phyloP scores from a whole-genome alignment of 768 basidiomycete species.

The Suillus discolor region DNA sequence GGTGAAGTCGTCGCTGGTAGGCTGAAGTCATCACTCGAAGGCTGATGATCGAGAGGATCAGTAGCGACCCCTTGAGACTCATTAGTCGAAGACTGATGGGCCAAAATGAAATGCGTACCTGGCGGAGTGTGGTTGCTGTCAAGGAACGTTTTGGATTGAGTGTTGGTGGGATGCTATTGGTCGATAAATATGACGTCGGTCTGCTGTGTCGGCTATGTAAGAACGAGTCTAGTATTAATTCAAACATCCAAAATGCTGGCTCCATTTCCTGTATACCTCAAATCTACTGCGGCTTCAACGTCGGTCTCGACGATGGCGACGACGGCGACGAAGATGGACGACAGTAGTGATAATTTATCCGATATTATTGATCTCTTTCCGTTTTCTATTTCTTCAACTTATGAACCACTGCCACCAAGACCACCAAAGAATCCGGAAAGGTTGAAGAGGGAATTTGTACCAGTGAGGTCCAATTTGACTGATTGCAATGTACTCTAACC shows the following conservation, averaged over 20 bases:
- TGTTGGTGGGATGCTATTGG: neutral
- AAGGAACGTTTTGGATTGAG: no score
- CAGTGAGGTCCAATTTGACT: neutral
- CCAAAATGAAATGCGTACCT: no score
- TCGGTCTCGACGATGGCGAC: neutral
- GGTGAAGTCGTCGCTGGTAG: no score
- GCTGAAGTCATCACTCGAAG: no score
- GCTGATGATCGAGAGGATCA: no score
- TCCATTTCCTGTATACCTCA: neutral
- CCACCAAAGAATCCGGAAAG: constrained; percentile 1
- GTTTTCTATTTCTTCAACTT: neutral
- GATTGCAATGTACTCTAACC: no score
- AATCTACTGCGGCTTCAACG: neutral
- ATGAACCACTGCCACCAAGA: neutral
- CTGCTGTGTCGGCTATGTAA: neutral
- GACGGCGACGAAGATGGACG: neutral
- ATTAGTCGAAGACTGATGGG: no score
- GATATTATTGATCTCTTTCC: neutral
- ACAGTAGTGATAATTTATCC: neutral
- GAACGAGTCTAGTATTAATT: neutral
- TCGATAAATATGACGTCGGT: constrained; percentile 1
- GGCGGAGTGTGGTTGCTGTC: no score
- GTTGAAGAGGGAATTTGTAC: neutral
- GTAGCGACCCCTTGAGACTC: no score
- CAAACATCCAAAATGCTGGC: constrained; percentile 1